Evolutionary conservation across 306 rosid species (phyloP).

Genomic region (Morella rubra): DNA sequence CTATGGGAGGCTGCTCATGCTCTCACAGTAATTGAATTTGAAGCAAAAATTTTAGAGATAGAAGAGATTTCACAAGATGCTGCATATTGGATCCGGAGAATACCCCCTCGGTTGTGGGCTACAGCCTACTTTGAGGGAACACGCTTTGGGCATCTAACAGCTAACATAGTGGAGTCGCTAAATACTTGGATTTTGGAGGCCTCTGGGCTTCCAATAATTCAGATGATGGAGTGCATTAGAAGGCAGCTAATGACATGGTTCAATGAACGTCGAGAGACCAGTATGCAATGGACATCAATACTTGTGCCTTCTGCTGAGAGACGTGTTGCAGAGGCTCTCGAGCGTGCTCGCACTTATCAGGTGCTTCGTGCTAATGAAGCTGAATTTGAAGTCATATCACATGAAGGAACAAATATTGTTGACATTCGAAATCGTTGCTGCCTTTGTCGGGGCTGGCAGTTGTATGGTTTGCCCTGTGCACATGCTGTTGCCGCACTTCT

Average conservation of each 20-base stretch:
- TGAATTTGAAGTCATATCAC: constrained; percentile 83
- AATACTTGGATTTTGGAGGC: constrained; percentile 80
- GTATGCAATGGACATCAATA: constrained; percentile 91
- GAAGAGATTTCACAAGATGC: constrained; percentile 85
- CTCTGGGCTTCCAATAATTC: constrained; percentile 82
- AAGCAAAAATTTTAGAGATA: constrained; percentile 67
- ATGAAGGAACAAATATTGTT: constrained; percentile 68
- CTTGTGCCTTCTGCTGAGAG: constrained; percentile 83
- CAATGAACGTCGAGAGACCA: constrained; percentile 78
- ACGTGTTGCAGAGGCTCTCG: constrained; percentile 74
- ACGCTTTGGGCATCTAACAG: constrained; percentile 75
- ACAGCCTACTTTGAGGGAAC: constrained; percentile 89
- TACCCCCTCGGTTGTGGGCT: constrained; percentile 83
- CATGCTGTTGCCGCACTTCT: constrained; percentile 92
- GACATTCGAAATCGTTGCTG: constrained; percentile 80
- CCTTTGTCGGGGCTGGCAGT: constrained; percentile 86
- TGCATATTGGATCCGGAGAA: constrained; percentile 71
- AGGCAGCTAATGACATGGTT: constrained; percentile 93
- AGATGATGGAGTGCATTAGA: constrained; percentile 90
- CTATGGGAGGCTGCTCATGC: constrained; percentile 85
- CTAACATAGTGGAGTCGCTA: constrained; percentile 64
- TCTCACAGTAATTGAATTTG: constrained; percentile 72
- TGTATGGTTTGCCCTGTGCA: constrained; percentile 84
- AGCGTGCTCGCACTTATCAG: constrained; percentile 77
- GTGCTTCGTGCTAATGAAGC: constrained; percentile 91